phyloP scores from a whole-genome alignment of 257 asterid species.

The Phtheirospermum japonicum region DNA sequence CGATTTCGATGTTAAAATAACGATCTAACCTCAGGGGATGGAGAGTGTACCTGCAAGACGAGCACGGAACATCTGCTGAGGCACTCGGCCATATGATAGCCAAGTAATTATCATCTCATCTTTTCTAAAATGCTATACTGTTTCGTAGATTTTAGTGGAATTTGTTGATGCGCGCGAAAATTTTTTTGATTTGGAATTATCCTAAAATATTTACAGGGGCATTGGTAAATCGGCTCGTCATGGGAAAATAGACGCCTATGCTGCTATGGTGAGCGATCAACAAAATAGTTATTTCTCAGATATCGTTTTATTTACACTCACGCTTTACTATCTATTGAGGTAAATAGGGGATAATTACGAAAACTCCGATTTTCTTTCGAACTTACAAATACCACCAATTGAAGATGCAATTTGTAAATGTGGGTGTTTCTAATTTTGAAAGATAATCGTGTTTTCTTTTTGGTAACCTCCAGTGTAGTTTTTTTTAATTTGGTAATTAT shows the following conservation, averaged over 20 bases:
- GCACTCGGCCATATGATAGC: conserved; percentile 71
- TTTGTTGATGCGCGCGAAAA: background rate
- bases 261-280: conserved; percentile 60
- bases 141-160: background rate
- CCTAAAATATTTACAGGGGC: conserved; percentile 47
- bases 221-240: conserved; percentile 52
- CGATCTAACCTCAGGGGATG: conserved; percentile 61
- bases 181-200: background rate
- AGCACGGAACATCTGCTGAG: conserved; percentile 79
- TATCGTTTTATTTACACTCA: background rate
- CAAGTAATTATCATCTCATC: conserved; percentile 34
- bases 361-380: too few relatives aligned
- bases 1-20: background rate
- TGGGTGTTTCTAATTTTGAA: too few relatives aligned
- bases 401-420: background rate
- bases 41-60: conserved; percentile 93
- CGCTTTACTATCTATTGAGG: background rate
- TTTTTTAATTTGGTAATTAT: too few relatives aligned
- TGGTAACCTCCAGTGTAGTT: too few relatives aligned
- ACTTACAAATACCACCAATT: too few relatives aligned
- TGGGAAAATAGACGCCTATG: conserved; percentile 73
- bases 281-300: background rate
- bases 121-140: background rate
- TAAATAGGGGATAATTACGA: background rate
- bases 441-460: background rate